These are phyloP conservation scores for Linnemannia zychae DNA, from an alignment of 192 early-diverging fungal species.

Conservation along the genomic window DNA sequence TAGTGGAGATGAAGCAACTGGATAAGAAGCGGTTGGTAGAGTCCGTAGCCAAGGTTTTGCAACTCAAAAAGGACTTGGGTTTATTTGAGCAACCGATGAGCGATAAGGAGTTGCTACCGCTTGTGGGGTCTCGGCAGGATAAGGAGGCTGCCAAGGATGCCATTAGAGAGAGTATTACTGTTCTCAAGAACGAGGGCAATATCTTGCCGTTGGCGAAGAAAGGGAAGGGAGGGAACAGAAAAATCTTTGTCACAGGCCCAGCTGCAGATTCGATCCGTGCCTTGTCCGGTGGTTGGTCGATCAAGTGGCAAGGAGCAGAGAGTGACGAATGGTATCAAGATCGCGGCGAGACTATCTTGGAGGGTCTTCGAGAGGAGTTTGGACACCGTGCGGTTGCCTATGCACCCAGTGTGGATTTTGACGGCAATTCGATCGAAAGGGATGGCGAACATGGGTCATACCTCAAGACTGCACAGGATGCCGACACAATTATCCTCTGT, in stretches of 20 bases:
- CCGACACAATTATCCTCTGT: conserved; percentile 67
- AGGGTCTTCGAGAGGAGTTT: conserved; percentile 52
- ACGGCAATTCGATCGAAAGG: conserved; percentile 43
- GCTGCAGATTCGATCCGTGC: conserved; percentile 67
- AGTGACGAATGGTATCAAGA: conserved; percentile 61
- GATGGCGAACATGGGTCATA: conserved; percentile 21
- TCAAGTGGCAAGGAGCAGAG: conserved; percentile 71
- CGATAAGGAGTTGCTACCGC: conserved; percentile 47
- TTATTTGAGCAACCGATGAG: conserved; percentile 60
- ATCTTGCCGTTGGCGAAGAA: conserved; percentile 61
- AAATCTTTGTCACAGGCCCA: conserved; percentile 69
- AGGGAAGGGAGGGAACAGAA: not conserved
- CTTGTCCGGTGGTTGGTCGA: conserved; percentile 72
- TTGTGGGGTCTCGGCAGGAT: conserved; percentile 66
- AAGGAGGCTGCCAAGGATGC: conserved; percentile 62
- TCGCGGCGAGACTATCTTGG: conserved; percentile 50
- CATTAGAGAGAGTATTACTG: conserved; percentile 67
- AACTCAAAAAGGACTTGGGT: conserved; percentile 77
- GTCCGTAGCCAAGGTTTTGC: conserved; percentile 68
- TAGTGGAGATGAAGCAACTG: conserved; percentile 59
- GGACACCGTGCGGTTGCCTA: conserved; percentile 27
- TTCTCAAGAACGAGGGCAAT: conserved; percentile 67
- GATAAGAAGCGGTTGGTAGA: conserved; percentile 60
- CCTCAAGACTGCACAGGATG: conserved; percentile 44
- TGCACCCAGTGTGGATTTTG: conserved; percentile 61